Evolutionary conservation across 2,329 filamentous ascomycete species (phyloP), one percentile per base, ranked within the genome.

Genomic region (Shiraia bambusicola): DNA sequence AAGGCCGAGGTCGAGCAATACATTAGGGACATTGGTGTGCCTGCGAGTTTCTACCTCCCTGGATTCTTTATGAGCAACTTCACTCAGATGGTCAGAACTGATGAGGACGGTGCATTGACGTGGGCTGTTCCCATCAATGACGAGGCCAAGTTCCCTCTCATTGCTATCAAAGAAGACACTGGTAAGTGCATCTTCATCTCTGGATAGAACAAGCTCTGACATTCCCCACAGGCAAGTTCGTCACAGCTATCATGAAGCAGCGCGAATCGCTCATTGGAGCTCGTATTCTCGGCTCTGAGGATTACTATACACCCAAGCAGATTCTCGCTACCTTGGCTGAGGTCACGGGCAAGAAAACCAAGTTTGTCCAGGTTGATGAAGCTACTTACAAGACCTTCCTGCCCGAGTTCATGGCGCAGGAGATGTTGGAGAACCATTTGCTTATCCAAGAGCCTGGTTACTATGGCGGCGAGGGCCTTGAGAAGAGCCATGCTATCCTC

Each of bases 1-100:
- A 83, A 83, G 59, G 78, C 78, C 11, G 63, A 72, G 5, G 72
- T 79, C 0, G 78, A 80, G 49, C 60, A 72, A 14, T 79, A 83
- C 58, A 74, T 80, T 36, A 72, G 74, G n/a, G 72, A 73, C 0
- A 47, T 25, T 6, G 52, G 49, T 6, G 31, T 53, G 2, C 44
- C 49, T 4, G 37, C 43, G 4, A 73, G 78, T 0, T 81, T 81
- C 54, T 74, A 77, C 54, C 54, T 74, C 22, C 72, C 77, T 0
- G 79, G 72, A 0, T 72, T 71, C 46, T 83, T 80, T 58, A 81
- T 80, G 77, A 55, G 70, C 50, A 80, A 79, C 56, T 59, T 76
- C 12, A 45, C 34, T 16, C 26, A 34, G 12, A 33, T 31, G 2
- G 42, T 59, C n/a, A 37, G 37, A 11, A 49, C 51, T 19, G 33